Base-by-base conservation (phyloP, 2,329 filamentous ascomycete genomes). In the Zymoseptoria passerinii region DNA sequence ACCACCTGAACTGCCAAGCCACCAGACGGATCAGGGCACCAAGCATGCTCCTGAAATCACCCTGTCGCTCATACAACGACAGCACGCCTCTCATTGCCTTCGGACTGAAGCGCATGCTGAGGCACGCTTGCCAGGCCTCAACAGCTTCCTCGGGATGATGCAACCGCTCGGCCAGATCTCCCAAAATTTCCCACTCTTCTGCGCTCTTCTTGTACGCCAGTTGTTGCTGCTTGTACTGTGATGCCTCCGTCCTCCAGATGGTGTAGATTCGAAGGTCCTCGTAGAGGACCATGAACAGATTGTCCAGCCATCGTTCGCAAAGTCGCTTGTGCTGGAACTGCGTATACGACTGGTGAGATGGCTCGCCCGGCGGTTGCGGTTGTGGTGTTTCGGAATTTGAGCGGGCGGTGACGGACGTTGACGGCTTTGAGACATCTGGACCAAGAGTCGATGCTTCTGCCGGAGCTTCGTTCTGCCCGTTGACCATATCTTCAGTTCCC, bases 1-100 rank as follows among this genome's bases (percentile, higher is more conserved):
- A 99, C 94, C 94, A 99, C 66, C 94, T 83, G 76, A 96, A 99
- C 76, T 99, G 94, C 94, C 94, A 99, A 10, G 92, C 94, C 35
- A 97, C 90, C 49, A 99, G 79, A 55, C 91, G 81, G 65, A 99
- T 96, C 59, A 96, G 80, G n/a, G 89, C 86, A 28, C 86, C 88
- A 6, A 97, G 82, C 58, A 87, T 90, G 61, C 91, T 88, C 61
- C 90, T 80, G 3, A 89, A 91, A 74, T 89, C 90, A 68, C 88
- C 89, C 59, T 82, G 81, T 70, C 83, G 83, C 74, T 95, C 88
- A 66, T 91, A 90, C 52, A 90, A 81, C 56, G 85, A 86, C 54
- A 97, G 77, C 57, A 97, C 86, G 2, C 94, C 94, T 18, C 85
- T 83, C 74, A 97, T 86, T 0, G 92, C 91, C 75, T 95, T 96